Conservation (phyloP, 441 rosid genomes). For the Pelargonium fulgidum region DNA sequence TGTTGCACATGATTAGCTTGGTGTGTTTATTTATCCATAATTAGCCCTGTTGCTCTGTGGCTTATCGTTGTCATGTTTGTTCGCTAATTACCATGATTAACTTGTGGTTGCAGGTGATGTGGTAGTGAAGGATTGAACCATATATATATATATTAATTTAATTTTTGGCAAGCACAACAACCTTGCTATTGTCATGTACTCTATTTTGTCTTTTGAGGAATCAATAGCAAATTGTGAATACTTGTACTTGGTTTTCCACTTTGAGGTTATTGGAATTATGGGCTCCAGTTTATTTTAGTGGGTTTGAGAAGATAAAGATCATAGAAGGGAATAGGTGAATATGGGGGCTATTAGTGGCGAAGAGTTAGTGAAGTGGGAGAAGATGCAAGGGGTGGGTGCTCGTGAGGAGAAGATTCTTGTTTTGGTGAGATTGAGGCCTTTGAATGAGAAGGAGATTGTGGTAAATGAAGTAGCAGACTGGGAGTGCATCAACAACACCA, state of each 20-base stretch:
- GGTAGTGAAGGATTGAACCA: conserved; percentile 1
- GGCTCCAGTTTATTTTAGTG: neutral
- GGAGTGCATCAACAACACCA: conserved; percentile 68
- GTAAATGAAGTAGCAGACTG: conserved; percentile 70
- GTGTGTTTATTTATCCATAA: neutral
- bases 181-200: neutral
- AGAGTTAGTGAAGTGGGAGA: conserved; percentile 30
- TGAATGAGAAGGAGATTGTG: conserved; percentile 62
- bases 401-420: conserved; percentile 67
- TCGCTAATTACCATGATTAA: conserved; percentile 3
- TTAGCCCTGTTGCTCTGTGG: neutral
- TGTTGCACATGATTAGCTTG: neutral
- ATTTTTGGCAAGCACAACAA: neutral
- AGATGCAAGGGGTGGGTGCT: conserved; percentile 29
- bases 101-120: neutral
- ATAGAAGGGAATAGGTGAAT: conserved; percentile 2
- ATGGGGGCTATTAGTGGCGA: conserved; percentile 44
- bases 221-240: neutral
- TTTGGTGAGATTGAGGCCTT: conserved; percentile 77
- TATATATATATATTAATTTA: neutral
- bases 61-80: conserved; percentile 8
- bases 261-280: conserved; percentile 2
- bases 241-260: neutral
- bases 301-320: conserved; percentile 3
- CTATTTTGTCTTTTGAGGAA: conserved; percentile 1